Evolutionary conservation across 306 rosid genomes (phyloP).

Genomic region (Cucumis sativus): Cucumber_9930_V3 NC_026655.2:4211001-4211500

Average conservation of each 20-base stretch:
- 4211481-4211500: too few species aligned
- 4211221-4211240: conserved; percentile 43
- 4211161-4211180: conserved; percentile 26
- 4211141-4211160: conserved; percentile 29
- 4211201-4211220: conserved; percentile 66
- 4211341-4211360: background rate
- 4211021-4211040: background rate
- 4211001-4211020: background rate
- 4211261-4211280: too few species aligned
- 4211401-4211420: conserved; percentile 32
- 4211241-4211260: conserved; percentile 50
- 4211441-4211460: conserved; percentile 48
- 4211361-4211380: background rate
- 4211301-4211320: background rate
- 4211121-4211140: conserved; percentile 43
- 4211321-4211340: too few species aligned
- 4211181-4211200: conserved; percentile 71
- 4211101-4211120: conserved; percentile 43
- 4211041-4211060: background rate
- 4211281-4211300: background rate
- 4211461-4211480: conserved; percentile 21
- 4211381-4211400: conserved; percentile 56
- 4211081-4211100: conserved; percentile 30
- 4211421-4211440: conserved; percentile 56
- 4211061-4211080: background rate